Evolutionary conservation across 352 stramenopile genomes (phyloP).

Genomic region (Thalassiosira hispida): DNA sequence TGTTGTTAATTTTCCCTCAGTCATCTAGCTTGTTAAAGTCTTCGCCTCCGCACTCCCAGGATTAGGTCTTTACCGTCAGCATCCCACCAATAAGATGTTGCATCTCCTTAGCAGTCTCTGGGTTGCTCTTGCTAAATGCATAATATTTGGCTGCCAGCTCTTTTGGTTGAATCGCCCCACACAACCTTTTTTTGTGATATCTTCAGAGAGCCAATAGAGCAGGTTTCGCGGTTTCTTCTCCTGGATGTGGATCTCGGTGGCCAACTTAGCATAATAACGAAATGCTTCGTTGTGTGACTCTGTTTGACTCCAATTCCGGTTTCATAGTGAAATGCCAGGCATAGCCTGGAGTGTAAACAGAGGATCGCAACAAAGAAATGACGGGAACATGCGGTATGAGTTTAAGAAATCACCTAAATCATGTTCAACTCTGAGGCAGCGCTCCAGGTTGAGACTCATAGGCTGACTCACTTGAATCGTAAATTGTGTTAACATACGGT

Average conservation of each 20-base stretch:
- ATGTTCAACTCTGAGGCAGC: not conserved
- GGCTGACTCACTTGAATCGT: not conserved
- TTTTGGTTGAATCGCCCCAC: not conserved
- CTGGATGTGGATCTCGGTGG: not conserved
- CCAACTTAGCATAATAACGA: not conserved
- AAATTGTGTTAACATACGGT: not conserved
- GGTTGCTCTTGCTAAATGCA: conserved; percentile 12
- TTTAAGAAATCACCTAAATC: not conserved
- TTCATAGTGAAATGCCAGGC: conserved; percentile 23
- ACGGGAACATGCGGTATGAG: not conserved
- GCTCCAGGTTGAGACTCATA: not conserved
- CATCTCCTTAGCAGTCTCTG: conserved; percentile 4
- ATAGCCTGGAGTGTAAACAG: too few relatives aligned
- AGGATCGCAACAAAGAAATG: not conserved
- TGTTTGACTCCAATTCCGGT: conserved; percentile 9
- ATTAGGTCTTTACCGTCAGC: not conserved
- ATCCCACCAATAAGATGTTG: conserved; percentile 2
- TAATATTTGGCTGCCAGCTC: conserved; percentile 11
- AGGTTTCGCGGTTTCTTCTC: not conserved
- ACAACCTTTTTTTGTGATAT: not conserved
- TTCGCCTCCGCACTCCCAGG: not conserved
- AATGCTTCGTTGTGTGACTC: not conserved
- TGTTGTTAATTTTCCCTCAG: too few relatives aligned
- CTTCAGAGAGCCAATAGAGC: not conserved
- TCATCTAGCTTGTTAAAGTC: too few relatives aligned